Percentiles rank a stretch among this genome's conserved stretches.
Conservation (phyloP, 352 stramenopile genomes). For the Phytophthora quininea region DNA sequence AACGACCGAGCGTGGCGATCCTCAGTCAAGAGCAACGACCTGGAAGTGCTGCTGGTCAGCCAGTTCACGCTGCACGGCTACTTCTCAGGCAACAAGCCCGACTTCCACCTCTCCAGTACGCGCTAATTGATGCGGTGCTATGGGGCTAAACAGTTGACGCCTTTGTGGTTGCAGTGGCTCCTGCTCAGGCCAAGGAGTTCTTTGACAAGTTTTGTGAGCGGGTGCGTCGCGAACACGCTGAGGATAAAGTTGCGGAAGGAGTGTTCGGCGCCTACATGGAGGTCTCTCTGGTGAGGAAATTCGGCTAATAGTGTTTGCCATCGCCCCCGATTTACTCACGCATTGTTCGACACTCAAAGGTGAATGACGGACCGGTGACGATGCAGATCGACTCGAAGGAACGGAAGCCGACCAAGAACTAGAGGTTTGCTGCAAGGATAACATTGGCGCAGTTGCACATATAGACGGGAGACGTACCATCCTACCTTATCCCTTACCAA, state of each 20-base stretch:
- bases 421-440: constrained; percentile 11
- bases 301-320: neutral
- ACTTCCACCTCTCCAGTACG: constrained; percentile 87
- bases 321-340: neutral
- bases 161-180: constrained; percentile 54
- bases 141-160: neutral
- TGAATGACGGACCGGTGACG: constrained; percentile 85
- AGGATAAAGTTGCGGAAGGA: constrained; percentile 78
- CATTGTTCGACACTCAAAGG: constrained; percentile 30
- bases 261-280: constrained; percentile 89
- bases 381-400: constrained; percentile 88
- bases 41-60: constrained; percentile 86
- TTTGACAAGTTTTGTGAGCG: constrained; percentile 78
- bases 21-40: constrained; percentile 66
- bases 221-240: constrained; percentile 59
- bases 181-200: constrained; percentile 68
- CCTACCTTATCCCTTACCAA: neutral
- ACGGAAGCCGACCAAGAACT: constrained; percentile 55
- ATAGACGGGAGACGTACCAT: constrained; percentile 10
- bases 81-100: constrained; percentile 85
- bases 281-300: constrained; percentile 67
- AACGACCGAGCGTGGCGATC: constrained; percentile 63
- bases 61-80: constrained; percentile 88
- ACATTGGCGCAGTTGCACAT: constrained; percentile 12
- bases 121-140: neutral